Evolutionary conservation across 2,329 filamentous ascomycete species (phyloP), one percentile per base, ranked within the genome.

Genomic region (Neurospora sp.): DNA sequence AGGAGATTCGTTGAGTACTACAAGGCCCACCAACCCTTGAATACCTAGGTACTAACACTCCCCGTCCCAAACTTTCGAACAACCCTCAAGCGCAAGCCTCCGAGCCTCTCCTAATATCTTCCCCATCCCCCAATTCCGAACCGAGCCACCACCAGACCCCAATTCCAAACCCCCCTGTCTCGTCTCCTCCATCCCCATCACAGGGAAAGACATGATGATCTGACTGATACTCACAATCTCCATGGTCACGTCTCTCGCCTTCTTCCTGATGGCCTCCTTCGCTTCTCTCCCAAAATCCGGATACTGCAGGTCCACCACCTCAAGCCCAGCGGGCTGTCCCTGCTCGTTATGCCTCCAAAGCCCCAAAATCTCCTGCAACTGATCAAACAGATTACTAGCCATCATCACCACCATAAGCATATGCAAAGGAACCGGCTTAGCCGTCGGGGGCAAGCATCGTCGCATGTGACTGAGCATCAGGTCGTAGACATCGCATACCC

Each of bases 321-420:
- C 52, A 3, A 62, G 0, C 23, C 15, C 52, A 17, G 7, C 8
- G 7, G 19, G 9, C 10, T 19, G 42, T 10, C n/a, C 42, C n/a
- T 33, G 23, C 7, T 33, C 23, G 4, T 33, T 23, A 11, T 68
- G 36, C 38, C 46, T 19, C 58, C 62, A 67, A 2, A 71, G 15
- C 17, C 70, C 68, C 1, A 71, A 15, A 17, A 68, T 42, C 15
- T 69, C 62, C 38, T 68, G 62, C 13, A 71, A 23, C 67, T 68
- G 67, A 19, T 71, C 70, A 42, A 71, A 71, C 66, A 71, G 38
- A 28, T 68, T 66, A 17, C 67, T 40, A 1, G 70, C 70, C 70
- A 71, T 71, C n/a, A 69, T 19, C 28, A 71, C 62, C 11, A 71
- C 62, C 19, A 69, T 71, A 11, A 69, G 36, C 67, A 71, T 71